Evolutionary conservation across 805 yeast genomes (phyloP).

Genomic region (Wickerhamomyces hampshirensis): DNA sequence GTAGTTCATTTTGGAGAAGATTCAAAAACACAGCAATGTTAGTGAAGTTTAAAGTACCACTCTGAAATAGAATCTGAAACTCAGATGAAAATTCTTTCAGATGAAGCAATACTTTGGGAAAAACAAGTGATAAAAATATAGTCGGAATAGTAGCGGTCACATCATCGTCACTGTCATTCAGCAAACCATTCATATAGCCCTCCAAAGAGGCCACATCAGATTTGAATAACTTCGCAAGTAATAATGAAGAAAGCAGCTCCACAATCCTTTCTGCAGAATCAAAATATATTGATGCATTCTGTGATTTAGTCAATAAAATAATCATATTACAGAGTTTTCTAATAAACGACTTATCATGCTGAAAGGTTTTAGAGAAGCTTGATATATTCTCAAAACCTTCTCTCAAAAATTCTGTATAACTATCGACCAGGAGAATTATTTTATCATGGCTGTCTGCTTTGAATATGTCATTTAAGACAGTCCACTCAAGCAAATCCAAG

Average conservation of each 20-base stretch:
- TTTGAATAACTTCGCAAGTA: constrained; percentile 29
- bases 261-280: constrained; percentile 28
- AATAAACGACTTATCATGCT: constrained; percentile 23
- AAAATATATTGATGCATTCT: constrained; percentile 27
- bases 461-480: constrained; percentile 30
- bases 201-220: constrained; percentile 19
- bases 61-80: constrained; percentile 15
- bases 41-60: constrained; percentile 16
- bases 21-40: constrained; percentile 19
- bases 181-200: constrained; percentile 13
- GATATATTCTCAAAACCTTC: constrained; percentile 26
- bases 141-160: constrained; percentile 12
- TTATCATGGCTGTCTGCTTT: constrained; percentile 31
- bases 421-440: constrained; percentile 25
- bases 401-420: constrained; percentile 21
- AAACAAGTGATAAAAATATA: constrained; percentile 20
- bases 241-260: constrained; percentile 31
- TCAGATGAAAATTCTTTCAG: constrained; percentile 27
- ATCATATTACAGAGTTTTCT: constrained; percentile 25
- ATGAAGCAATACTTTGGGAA: constrained; percentile 27
- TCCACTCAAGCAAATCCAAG: constrained; percentile 33
- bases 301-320: constrained; percentile 27
- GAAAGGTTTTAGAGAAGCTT: constrained; percentile 25
- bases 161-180: constrained; percentile 13
- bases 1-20: constrained; percentile 16